These are phyloP conservation scores for Nepenthes mirabilis DNA, from an alignment of 148 eudicot genomes.

Conservation along the genomic window DNA sequence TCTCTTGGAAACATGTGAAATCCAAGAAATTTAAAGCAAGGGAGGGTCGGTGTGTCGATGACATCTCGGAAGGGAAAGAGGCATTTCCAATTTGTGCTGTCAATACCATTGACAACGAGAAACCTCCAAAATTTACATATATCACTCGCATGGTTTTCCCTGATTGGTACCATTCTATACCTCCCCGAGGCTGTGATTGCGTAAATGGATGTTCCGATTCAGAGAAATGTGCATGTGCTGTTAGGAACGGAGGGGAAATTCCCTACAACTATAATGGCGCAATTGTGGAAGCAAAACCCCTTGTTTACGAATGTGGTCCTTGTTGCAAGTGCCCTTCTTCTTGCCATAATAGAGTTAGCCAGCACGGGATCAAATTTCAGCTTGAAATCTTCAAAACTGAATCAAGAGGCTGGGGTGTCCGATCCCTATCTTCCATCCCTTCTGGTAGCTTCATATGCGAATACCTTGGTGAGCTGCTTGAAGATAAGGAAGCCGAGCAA, in stretches of 20 bases:
- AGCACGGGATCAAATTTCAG: conserved; percentile 56
- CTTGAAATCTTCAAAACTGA: conserved; percentile 86
- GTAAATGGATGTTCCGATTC: conserved; percentile 52
- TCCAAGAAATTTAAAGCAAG: conserved; percentile 34
- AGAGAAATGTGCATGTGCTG: conserved; percentile 47
- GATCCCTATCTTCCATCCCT: conserved; percentile 56
- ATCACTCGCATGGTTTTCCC: conserved; percentile 54
- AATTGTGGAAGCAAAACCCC: conserved; percentile 65
- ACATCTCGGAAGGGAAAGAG: conserved; percentile 56
- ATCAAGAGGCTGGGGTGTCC: conserved; percentile 85
- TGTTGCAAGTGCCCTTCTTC: conserved; percentile 68
- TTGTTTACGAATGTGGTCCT: conserved; percentile 90
- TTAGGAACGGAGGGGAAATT: conserved; percentile 66
- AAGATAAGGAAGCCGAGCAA: conserved; percentile 78
- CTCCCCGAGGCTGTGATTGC: conserved; percentile 61
- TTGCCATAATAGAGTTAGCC: conserved; percentile 73
- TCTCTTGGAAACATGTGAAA: conserved; percentile 60
- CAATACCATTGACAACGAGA: conserved; percentile 52
- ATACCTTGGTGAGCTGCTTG: conserved; percentile 79
- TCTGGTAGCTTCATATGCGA: conserved; percentile 91
- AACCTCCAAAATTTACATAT: conserved; percentile 57
- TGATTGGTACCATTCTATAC: conserved; percentile 36
- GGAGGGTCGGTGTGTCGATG: conserved; percentile 36
- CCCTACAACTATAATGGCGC: conserved; percentile 74
- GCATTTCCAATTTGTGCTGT: conserved; percentile 42